Conservation (phyloP, 2,329 filamentous ascomycete genomes). For the Paecilomyces variotii region DNA sequence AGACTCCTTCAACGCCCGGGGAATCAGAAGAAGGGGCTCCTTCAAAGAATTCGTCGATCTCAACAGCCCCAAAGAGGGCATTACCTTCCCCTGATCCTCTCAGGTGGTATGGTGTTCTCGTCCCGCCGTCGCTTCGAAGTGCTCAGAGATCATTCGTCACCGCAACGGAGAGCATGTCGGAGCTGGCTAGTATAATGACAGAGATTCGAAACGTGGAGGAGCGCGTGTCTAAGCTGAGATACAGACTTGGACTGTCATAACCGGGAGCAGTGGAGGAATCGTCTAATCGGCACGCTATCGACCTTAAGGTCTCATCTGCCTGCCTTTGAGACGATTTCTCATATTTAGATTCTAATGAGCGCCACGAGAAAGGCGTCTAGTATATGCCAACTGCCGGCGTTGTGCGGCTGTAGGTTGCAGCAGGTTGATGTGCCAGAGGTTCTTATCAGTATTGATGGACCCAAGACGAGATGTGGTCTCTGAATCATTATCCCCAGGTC, state of each 20-base stretch:
- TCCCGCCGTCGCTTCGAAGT: constrained; percentile 35
- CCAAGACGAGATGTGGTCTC: background rate
- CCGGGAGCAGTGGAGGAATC: background rate
- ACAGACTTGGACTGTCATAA: constrained; percentile 11
- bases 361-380: background rate
- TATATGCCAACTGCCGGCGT: background rate
- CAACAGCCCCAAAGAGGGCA: constrained; percentile 16
- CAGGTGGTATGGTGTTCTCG: constrained; percentile 43
- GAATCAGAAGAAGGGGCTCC: constrained; percentile 3
- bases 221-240: constrained; percentile 25
- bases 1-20: background rate
- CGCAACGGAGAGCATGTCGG: constrained; percentile 30
- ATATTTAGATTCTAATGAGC: background rate
- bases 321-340: background rate
- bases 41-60: constrained; percentile 2
- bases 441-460: background rate
- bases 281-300: background rate
- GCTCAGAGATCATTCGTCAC: constrained; percentile 37
- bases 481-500: background rate
- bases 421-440: background rate
- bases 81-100: constrained; percentile 34
- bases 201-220: constrained; percentile 36
- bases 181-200: constrained; percentile 28
- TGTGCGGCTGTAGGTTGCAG: background rate
- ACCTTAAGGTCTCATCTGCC: background rate